Percentiles rank a stretch among this genome's conserved stretches.
phyloP scores from a whole-genome alignment of 306 rosid genomes.

The Cicer yamashitae region DNA sequence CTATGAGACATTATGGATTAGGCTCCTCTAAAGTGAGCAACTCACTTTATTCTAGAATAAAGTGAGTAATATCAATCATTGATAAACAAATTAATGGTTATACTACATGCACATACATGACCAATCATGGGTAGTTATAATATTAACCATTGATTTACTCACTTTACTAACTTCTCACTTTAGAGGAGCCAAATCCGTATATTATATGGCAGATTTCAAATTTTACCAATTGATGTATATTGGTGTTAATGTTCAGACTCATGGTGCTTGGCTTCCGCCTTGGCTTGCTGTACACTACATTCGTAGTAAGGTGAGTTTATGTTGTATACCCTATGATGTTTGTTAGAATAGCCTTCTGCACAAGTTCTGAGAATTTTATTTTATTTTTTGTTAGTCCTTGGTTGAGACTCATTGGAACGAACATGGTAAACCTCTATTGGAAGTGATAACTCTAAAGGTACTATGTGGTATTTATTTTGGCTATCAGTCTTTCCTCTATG shows the following conservation, averaged over 20 bases:
- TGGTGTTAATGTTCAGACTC: slow-evolving; percentile 63
- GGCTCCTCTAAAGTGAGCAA: no score
- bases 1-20: background rate
- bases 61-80: no score
- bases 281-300: slow-evolving; percentile 78
- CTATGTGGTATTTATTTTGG: slow-evolving; percentile 37
- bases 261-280: slow-evolving; percentile 91
- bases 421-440: slow-evolving; percentile 81
- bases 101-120: no score
- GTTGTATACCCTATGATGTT: slow-evolving; percentile 27
- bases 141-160: no score
- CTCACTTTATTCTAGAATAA: no score
- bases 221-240: slow-evolving; percentile 42
- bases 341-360: slow-evolving; percentile 25
- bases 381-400: slow-evolving; percentile 53
- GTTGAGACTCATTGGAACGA: slow-evolving; percentile 67
- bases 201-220: background rate
- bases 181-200: no score
- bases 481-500: slow-evolving; percentile 16
- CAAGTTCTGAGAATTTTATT: slow-evolving; percentile 41
- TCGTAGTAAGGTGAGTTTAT: slow-evolving; percentile 64
- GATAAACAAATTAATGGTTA: no score
- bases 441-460: slow-evolving; percentile 73
- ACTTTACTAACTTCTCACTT: no score
- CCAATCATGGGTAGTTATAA: no score